These are phyloP conservation scores for Trichoderma pleuroti DNA, from an alignment of 2,329 filamentous ascomycete genomes.

Conservation along the genomic window DNA sequence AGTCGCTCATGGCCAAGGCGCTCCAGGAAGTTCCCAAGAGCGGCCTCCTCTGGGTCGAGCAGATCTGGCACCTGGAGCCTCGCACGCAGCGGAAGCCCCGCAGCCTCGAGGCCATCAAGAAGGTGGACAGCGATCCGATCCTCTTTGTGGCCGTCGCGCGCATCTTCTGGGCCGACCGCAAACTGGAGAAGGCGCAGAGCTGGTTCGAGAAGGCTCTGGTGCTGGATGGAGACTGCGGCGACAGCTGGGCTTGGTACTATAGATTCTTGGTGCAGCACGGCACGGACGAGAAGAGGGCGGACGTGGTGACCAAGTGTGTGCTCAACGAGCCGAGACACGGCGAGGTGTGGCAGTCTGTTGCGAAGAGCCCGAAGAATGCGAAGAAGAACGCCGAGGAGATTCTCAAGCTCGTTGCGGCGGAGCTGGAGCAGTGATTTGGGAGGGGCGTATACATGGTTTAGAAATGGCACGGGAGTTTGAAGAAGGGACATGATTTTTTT, in stretches of 20 bases:
- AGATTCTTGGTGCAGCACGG: slow-evolving; percentile 91
- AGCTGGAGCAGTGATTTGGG: slow-evolving; percentile 32
- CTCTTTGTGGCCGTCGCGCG: slow-evolving; percentile 89
- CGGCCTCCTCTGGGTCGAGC: slow-evolving; percentile 87
- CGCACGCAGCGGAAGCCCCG: slow-evolving; percentile 90
- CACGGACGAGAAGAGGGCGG: slow-evolving; percentile 84
- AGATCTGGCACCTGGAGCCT: slow-evolving; percentile 89
- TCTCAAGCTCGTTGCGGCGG: slow-evolving; percentile 68
- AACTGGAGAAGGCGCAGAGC: slow-evolving; percentile 86
- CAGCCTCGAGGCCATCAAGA: slow-evolving; percentile 91
- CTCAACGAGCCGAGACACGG: slow-evolving; percentile 86
- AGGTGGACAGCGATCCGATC: slow-evolving; percentile 86
- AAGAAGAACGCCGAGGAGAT: slow-evolving; percentile 74
- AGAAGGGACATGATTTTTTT: background rate
- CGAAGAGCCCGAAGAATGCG: slow-evolving; percentile 82
- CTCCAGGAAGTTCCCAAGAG: slow-evolving; percentile 86
- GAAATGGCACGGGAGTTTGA: slow-evolving; percentile 11
- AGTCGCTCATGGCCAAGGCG: slow-evolving; percentile 88
- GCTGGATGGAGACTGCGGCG: slow-evolving; percentile 79
- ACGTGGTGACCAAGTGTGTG: slow-evolving; percentile 77
- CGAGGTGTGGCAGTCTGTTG: slow-evolving; percentile 82
- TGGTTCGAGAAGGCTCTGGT: slow-evolving; percentile 98
- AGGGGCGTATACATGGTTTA: slow-evolving; percentile 4
- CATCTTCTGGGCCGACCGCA: slow-evolving; percentile 93
- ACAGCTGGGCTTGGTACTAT: slow-evolving; percentile 98